phyloP scores from a whole-genome alignment of 2,329 filamentous ascomycete genomes.

The Cercospora canescens region DNA sequence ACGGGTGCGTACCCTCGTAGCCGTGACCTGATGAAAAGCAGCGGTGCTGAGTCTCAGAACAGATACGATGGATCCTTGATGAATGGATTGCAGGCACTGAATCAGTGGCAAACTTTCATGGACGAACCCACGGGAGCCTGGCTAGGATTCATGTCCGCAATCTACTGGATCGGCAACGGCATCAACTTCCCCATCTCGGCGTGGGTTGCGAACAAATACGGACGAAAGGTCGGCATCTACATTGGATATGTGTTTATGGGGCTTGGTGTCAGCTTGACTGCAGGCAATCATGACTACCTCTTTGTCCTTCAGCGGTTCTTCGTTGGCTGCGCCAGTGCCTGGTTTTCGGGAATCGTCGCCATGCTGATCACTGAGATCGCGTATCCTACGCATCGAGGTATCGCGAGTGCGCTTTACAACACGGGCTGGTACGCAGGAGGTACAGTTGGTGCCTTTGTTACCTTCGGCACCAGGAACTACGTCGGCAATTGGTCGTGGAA shows the following conservation, averaged over 20 bases:
- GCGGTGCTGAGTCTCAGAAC: neutral
- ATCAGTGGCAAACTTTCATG: conserved; percentile 46
- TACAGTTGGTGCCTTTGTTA: conserved; percentile 28
- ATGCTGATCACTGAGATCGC: conserved; percentile 49
- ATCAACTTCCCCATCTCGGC: conserved; percentile 40
- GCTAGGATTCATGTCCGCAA: conserved; percentile 42
- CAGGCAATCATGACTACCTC: conserved; percentile 38
- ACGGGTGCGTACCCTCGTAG: conserved; percentile 11
- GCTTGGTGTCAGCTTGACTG: conserved; percentile 33
- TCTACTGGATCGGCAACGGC: conserved; percentile 43
- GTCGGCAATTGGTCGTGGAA: conserved; percentile 30
- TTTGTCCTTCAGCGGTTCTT: conserved; percentile 42
- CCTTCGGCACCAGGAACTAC: conserved; percentile 26
- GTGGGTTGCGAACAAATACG: conserved; percentile 43
- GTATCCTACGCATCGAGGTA: conserved; percentile 43
- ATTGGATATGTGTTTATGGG: conserved; percentile 40
- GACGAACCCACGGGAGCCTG: conserved; percentile 38
- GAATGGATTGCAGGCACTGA: conserved; percentile 42
- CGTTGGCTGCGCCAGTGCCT: conserved; percentile 39
- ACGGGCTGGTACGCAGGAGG: conserved; percentile 36
- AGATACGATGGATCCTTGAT: conserved; percentile 50
- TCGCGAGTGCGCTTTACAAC: conserved; percentile 39
- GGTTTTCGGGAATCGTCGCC: conserved; percentile 37
- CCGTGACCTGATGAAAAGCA: neutral
- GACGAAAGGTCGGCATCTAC: conserved; percentile 42